Base-by-base conservation (phyloP, 495 filamentous ascomycete genomes). In the Podospora comata region DNA sequence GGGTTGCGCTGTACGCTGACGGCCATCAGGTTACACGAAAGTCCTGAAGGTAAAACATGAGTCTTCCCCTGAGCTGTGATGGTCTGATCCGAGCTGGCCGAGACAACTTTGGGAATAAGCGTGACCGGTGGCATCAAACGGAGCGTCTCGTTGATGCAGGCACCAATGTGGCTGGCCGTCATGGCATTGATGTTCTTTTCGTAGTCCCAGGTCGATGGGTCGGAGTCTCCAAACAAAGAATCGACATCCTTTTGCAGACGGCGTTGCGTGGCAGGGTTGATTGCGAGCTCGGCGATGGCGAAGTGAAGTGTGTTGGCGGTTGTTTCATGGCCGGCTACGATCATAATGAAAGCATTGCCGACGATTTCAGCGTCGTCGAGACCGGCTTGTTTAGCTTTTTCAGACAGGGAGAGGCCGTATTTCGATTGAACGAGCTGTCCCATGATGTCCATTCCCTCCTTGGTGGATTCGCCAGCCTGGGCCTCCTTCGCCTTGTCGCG, bases 321-420 rank as follows among this genome's bases (percentile, higher is more conserved):
- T 0, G 90, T 90, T 73, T 92, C 90, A 75, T 92, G 90, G 23
- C 90, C 90, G 1, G 90, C 89, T 16, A 92, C 79, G 55, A 88
- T 85, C 74, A 90, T 88, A 71, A 91, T 85, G 75, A 91, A 92
- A 13, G 88, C 85, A 72, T 92, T 90, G 34, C 87, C 88, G 27
- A 90, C 80, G 69, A 92, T 87, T 60, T 91, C 89, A 18, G 78
- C 77, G 69, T 88, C 83, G 4, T 75, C 76, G 13, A 89, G 72
- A 32, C 79, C 70, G 20, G 30, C 55, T 39, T 55, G 60, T 16
- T 65, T 67, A 5, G 23, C 20, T 55, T 76, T 72, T 19, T 76
- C 65, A 23, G 39, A 63, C 11, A 44, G 55, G 11, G 68, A 63
- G 19, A 76, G 67, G 44, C 76, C 77, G 72, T 85, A 82, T 20